Evolutionary conservation across 176 grass and related monocot species (phyloP).

Genomic region (Oryza longistaminata): DNA sequence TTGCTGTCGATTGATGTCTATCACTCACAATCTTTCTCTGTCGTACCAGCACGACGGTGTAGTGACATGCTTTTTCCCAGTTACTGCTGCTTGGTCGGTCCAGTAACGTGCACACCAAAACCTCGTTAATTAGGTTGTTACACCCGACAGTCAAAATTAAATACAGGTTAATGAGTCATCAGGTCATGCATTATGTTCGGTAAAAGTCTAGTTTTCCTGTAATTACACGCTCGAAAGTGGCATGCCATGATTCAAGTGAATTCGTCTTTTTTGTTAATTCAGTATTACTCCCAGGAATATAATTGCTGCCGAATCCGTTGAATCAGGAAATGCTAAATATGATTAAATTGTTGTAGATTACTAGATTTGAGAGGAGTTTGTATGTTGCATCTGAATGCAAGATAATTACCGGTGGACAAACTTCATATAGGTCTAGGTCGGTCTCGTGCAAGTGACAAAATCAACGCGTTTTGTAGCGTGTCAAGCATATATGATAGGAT

Average conservation of each 20-base stretch:
- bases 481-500: background rate
- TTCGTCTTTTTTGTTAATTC: background rate
- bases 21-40: background rate
- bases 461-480: background rate
- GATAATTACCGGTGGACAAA: background rate
- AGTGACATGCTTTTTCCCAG: background rate
- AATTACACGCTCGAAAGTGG: background rate
- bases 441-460: background rate
- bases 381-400: background rate
- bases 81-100: background rate
- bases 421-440: background rate
- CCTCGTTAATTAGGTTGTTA: background rate
- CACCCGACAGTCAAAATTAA: constrained; percentile 11
- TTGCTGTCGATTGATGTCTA: background rate
- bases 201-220: background rate
- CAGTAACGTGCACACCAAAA: constrained; percentile 22
- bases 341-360: no score
- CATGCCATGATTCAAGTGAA: background rate
- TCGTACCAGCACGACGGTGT: background rate
- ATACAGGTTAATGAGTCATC: background rate
- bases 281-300: background rate
- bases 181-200: background rate
- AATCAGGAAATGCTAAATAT: background rate
- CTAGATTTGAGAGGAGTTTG: background rate
- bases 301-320: background rate